A percentile compares a stretch with the other conserved stretches of the same genome.
Conservation (phyloP, 73 alveolate species). For the Paramecium pentaurelia region DNA sequence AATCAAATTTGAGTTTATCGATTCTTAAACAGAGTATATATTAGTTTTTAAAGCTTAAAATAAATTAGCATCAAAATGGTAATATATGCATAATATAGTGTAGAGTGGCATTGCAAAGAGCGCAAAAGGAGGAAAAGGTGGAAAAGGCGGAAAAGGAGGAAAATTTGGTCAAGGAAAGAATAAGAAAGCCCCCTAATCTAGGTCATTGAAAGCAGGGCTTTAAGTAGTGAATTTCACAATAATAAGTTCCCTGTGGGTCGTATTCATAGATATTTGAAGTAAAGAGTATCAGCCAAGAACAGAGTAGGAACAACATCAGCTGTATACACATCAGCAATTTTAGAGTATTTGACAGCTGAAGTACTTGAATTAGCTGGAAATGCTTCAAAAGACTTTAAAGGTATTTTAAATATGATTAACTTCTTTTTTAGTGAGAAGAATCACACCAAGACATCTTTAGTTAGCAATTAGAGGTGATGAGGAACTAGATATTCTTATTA, state of each 20-base stretch:
- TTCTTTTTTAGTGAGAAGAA: conserved; percentile 80
- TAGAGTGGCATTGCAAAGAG: conserved; percentile 51
- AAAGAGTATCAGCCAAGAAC: conserved; percentile 86
- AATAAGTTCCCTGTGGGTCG: conserved; percentile 98
- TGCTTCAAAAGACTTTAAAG: conserved; percentile 95
- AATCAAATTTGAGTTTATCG: conserved; percentile 51
- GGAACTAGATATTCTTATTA: conserved; percentile 95
- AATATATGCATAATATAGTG: not conserved
- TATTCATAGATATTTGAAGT: conserved; percentile 95
- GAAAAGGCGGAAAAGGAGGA: conserved; percentile 92
- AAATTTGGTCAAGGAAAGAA: conserved; percentile 79
- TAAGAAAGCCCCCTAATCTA: conserved; percentile 95
- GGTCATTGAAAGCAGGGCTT: conserved; percentile 97
- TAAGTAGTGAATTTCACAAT: conserved; percentile 66
- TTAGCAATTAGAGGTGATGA: conserved; percentile 99
- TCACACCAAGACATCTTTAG: conserved; percentile 96
- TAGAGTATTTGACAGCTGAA: conserved; percentile 98
- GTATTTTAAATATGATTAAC: not conserved
- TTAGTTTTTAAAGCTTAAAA: not conserved
- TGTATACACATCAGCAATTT: conserved; percentile 97
- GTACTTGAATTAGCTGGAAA: conserved; percentile 98
- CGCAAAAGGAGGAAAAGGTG: conserved; percentile 87
- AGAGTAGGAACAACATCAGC: conserved; percentile 99
- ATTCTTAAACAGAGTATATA: not conserved
- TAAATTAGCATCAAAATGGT: conserved; percentile 46